Conservation (phyloP, 768 basidiomycete genomes). For the Exidia glandulosa region DNA sequence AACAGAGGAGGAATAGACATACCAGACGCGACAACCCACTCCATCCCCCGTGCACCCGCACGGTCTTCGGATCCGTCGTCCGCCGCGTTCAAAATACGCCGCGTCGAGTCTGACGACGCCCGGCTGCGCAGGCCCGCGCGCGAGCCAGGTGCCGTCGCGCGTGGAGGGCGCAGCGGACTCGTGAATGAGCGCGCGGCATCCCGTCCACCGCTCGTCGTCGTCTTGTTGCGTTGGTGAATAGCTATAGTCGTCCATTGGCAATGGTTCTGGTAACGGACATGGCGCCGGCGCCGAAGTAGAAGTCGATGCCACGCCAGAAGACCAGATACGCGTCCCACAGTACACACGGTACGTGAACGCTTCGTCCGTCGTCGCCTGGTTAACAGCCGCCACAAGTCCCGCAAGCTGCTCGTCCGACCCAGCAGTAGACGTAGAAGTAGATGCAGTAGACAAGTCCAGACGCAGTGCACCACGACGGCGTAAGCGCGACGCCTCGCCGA, state of each 20-base stretch:
- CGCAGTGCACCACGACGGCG: constrained; percentile 66
- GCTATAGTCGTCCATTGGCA: too few relatives aligned
- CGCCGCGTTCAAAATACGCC: constrained; percentile 45
- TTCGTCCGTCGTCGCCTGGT: neutral
- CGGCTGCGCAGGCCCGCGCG: constrained; percentile 40
- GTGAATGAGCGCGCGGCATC: constrained; percentile 56
- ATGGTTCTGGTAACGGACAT: too few relatives aligned
- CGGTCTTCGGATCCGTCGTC: constrained; percentile 39
- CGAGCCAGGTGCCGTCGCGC: constrained; percentile 46
- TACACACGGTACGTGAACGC: neutral
- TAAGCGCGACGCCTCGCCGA: constrained; percentile 61
- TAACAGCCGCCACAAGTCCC: neutral
- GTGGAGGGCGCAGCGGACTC: constrained; percentile 41
- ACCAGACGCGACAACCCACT: constrained; percentile 54
- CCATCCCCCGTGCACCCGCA: constrained; percentile 63
- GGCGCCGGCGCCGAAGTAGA: constrained; percentile 1
- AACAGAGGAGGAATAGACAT: constrained; percentile 9
- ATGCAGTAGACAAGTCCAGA: constrained; percentile 21
- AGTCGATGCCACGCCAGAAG: neutral
- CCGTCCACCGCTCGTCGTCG: constrained; percentile 28
- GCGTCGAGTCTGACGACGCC: constrained; percentile 46
- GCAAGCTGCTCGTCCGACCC: neutral
- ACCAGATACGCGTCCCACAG: neutral
- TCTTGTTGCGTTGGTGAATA: constrained; percentile 7
- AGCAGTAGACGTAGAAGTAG: constrained; percentile 6